Evolutionary conservation across 106 monocot genomes (phyloP), one percentile per base, ranked within the genome.

Genomic region (Triglochin maritima): DNA sequence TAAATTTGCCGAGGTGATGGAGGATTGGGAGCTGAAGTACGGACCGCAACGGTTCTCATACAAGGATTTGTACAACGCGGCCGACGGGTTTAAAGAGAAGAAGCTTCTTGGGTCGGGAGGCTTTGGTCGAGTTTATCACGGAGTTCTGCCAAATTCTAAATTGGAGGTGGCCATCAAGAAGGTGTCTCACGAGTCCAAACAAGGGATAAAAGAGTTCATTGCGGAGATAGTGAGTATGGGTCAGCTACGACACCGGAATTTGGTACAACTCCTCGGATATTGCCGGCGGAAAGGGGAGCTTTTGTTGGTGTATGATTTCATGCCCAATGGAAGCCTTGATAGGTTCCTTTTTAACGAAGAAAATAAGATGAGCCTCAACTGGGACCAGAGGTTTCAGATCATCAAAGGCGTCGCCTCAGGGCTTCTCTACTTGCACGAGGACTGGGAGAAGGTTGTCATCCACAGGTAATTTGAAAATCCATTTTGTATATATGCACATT

Each of bases 241-340:
- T 44, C 54, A 50, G 46, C 54, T 68, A 8, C 55, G 68, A 43
- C 68, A 68, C 43, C 68, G 68, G 44, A 68, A 50, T 56, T 15
- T 68, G 9, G 68, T 54, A 68, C 29, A 29, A 29, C 29, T 29
- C 29, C 29, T 29, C 1, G 29, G 29, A 1, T 29, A 29, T 29
- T 29, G 29, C 29, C 29, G 29, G 29, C 29, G 29, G 29, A 29
- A 29, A 29, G 29, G 29, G 29, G 29, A 29, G 56, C 56, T 68
- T n/a, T 56, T 68, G 3, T 43, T 68, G 54, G 70, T 59, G 6
- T 70, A 70, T 14, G 58, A 59, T 4, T 70, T 42, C 70, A 70
- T 70, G 70, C 58, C 70, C 70, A 70, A 70, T 7, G 70, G 59
- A 13, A 70, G 70, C 70, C 70, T 70, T 9, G 70, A 70, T 47